Evolutionary conservation across 768 basidiomycete genomes (phyloP), one percentile per base, ranked within the genome.

Genomic region (Termitomyces sp.): DNA sequence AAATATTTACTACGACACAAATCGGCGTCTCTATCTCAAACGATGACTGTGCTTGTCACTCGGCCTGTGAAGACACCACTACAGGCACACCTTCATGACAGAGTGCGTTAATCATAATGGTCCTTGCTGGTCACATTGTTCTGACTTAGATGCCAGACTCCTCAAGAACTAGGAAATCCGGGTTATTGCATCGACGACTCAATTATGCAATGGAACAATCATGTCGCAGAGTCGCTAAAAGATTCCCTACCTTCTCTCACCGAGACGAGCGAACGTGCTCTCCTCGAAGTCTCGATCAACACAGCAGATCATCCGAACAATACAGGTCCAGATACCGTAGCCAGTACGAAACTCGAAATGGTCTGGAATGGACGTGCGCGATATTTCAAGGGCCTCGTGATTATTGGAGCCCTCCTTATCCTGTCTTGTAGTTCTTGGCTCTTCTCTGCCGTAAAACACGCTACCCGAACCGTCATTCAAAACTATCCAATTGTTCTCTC

Each of bases 41-140:
- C 41, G 29, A 54, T 54, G 53, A 54, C 53, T 29, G 53, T 32
- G 20, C 23, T 25, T 31, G 31, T 32, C 18, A 48, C 7, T 32
- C 31, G 49, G 4, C 54, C 54, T 22, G 16, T 32, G 4, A 50
- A 45, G 25, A 23, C 22, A 20, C 54, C 43, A 10, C 35, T 51
- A 22, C 40, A 50, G 25, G 20, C 35, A 25, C 38, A 20, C 23
- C 12, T 44, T 13, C 33, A 44, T 22, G 38, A 36, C 16, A 35
- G 39, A 35, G 54, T 50, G 38, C 35, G 54, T 12, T 10, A 7
- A n/a, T n/a, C n/a, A n/a, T n/a, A n/a, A 27, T n/a, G 18, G 22
- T 16, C 7, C 1, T 32, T 20, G 13, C 18, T 22, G 25, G 13
- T 5, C n/a, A 5, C 3, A 20, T 45, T 15, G 38, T 35, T 51